Percentiles rank a stretch among this genome's conserved stretches.
phyloP scores from a whole-genome alignment of 2,329 filamentous ascomycete species.

The Leptosphaerulina australis region DNA sequence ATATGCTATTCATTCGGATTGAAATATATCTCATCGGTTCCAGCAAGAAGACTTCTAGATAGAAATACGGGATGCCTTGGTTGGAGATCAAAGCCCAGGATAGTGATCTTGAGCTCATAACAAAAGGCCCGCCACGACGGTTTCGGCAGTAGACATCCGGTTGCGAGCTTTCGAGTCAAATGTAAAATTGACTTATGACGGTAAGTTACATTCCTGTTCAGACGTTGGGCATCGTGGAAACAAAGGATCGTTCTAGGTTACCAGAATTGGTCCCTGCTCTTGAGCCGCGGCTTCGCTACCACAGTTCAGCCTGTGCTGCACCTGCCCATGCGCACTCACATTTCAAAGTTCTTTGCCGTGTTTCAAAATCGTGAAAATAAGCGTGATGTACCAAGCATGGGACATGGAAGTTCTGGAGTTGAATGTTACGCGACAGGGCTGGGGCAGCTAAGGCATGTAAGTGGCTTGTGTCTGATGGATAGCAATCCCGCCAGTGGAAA shows the following conservation, averaged over 20 bases:
- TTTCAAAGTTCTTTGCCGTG: conserved; percentile 9
- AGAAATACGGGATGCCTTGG: background rate
- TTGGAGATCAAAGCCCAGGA: background rate
- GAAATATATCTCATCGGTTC: background rate
- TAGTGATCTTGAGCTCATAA: background rate
- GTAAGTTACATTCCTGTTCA: conserved; percentile 4
- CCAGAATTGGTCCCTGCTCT: background rate
- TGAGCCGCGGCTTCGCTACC: conserved; percentile 4
- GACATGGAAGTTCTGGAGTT: background rate
- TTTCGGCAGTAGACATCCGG: background rate
- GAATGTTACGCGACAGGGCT: background rate
- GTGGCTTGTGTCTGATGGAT: background rate
- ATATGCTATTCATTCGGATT: background rate
- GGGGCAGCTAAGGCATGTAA: background rate
- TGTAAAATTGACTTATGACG: conserved; percentile 1
- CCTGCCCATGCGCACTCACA: conserved; percentile 9
- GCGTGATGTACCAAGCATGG: background rate
- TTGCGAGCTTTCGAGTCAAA: background rate
- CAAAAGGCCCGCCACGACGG: background rate
- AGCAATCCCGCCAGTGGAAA: background rate
- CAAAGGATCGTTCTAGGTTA: conserved; percentile 12
- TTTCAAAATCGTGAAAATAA: conserved; percentile 5
- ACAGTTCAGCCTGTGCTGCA: conserved; percentile 8
- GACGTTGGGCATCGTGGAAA: conserved; percentile 3
- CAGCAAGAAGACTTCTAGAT: background rate